Base-by-base conservation (phyloP, 352 stramenopile genomes). In the Pilasporangium apinafurcum region DNA sequence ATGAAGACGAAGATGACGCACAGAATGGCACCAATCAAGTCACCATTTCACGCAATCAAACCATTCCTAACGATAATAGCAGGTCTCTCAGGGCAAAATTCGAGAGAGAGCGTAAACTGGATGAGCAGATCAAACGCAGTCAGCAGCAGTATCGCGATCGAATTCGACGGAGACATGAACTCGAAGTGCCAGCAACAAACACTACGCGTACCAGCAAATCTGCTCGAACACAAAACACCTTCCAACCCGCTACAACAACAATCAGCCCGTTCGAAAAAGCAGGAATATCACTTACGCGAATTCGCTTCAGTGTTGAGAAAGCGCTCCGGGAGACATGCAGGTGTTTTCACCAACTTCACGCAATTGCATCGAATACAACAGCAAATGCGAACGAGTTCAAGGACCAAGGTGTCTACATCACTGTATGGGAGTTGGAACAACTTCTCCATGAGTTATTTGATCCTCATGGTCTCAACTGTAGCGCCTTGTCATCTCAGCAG, bases 231-330 rank as follows among this genome's bases (percentile, higher is more conserved):
- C 32, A 37, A 37, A 8, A 56, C 25, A 5, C n/a, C 18, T n/a
- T 29, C 37, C 10, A 39, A 13, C 7, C 28, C 45, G 3, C 34
- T n/a, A n/a, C 33, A 26, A 44, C 40, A 1, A 18, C 33, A 4
- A 9, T 31, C 2, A 55, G 59, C 14, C 68, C 64, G 2, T 64
- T 85, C 25, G 54, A 82, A 40, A 39, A 38, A 10, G 57, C 51
- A 1, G 71, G 71, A 0, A 33, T 83, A 1, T 65, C 68, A 22
- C 46, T 80, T 35, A 87, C 74, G 0, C 53, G 58, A 37, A 51
- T 83, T 14, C 71, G 71, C 2, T 66, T 82, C 45, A 82, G 71
- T 22, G 56, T 66, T 8, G 69, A 85, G 41, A 71, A 70, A 28
- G 64, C 71, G 1, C 70, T 80, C 14, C 49, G 59, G 0, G 48